Base-by-base conservation (phyloP, 2,329 filamentous ascomycete species). In the Dothistroma pini region DNA sequence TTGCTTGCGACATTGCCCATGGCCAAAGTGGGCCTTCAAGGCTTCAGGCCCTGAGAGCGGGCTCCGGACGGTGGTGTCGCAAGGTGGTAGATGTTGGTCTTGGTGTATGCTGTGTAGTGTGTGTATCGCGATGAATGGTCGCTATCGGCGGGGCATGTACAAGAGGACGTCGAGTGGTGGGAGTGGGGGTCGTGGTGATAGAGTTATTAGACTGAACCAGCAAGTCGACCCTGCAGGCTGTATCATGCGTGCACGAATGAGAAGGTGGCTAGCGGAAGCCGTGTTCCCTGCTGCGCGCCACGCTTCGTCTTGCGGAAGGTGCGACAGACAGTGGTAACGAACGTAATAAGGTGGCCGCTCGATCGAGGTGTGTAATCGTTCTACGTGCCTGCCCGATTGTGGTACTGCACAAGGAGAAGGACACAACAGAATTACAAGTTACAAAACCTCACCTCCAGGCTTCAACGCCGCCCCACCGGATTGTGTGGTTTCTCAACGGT, bases 1-100 rank as follows among this genome's bases (percentile, higher is more conserved):
- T 87, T 89, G 82, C 93, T 97, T 76, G 86, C 88, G 78, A 97
- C 88, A 81, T 89, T 92, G 74, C 95, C 95, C 95, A 99, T 99
- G 66, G 53, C 60, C 59, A 53, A 57, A 32, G 59, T 57, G 62
- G 61, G 59, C 61, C 55, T 60, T 49, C 25, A 64, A 66, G 64
- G 66, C 66, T 29, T 29, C 25, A 29, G 25, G 25, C 25, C 25
- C 25, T 29, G 25, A 52, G 38, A 50, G 54, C 41, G 57, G 66
- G 64, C 66, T 65, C 64, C 12, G 56, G 35, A 48, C 29, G 57
- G 60, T 47, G 58, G 55, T 57, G 53, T 61, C 61, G 64, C 66
- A 68, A 68, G 58, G 63, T 58, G 66, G 60, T 54, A 63, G 50
- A 56, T 21, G 52, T 55, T 51, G 32, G 56, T 50, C 12, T 44